These are phyloP conservation scores for Umbelopsis isabellina DNA, from an alignment of 192 early-diverging fungal genomes.

Conservation along the genomic window DNA sequence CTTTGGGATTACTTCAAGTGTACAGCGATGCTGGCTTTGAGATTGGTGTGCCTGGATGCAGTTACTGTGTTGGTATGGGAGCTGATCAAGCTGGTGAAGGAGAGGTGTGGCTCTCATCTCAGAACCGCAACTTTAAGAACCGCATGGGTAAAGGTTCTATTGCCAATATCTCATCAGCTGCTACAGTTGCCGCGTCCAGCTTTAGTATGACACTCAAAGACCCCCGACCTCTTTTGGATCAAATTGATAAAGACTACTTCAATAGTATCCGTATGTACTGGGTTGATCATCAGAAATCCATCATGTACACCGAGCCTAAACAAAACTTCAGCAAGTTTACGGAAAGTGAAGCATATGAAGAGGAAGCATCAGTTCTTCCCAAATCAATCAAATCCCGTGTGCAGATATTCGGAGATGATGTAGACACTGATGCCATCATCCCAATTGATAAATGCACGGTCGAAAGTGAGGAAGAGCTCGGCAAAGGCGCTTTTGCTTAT, in stretches of 20 bases:
- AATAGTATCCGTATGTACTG: slow-evolving; percentile 21
- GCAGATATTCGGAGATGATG: slow-evolving; percentile 75
- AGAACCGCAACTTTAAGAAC: slow-evolving; percentile 87
- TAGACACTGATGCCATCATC: slow-evolving; percentile 83
- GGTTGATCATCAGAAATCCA: neutral
- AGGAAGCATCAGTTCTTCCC: slow-evolving; percentile 38
- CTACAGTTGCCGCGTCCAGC: slow-evolving; percentile 78
- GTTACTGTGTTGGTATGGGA: slow-evolving; percentile 80
- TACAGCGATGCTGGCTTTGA: slow-evolving; percentile 78
- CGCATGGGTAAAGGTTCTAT: slow-evolving; percentile 84
- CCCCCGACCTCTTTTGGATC: slow-evolving; percentile 67
- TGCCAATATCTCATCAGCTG: slow-evolving; percentile 76
- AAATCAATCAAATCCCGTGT: slow-evolving; percentile 64
- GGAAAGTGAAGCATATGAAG: neutral
- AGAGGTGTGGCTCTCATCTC: slow-evolving; percentile 81
- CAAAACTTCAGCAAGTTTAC: neutral
- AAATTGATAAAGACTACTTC: slow-evolving; percentile 68
- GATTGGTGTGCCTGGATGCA: slow-evolving; percentile 78
- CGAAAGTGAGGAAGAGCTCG: slow-evolving; percentile 69
- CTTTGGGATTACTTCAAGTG: slow-evolving; percentile 71
- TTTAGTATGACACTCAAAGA: slow-evolving; percentile 76
- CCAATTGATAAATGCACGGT: slow-evolving; percentile 46
- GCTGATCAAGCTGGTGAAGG: slow-evolving; percentile 79
- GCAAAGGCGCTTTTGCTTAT: slow-evolving; percentile 72
- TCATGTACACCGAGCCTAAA: slow-evolving; percentile 20